Percentiles rank a stretch among this genome's conserved stretches.
phyloP scores from a whole-genome alignment of 2,329 filamentous ascomycete species.

The Pleurostoma richardsiae region DNA sequence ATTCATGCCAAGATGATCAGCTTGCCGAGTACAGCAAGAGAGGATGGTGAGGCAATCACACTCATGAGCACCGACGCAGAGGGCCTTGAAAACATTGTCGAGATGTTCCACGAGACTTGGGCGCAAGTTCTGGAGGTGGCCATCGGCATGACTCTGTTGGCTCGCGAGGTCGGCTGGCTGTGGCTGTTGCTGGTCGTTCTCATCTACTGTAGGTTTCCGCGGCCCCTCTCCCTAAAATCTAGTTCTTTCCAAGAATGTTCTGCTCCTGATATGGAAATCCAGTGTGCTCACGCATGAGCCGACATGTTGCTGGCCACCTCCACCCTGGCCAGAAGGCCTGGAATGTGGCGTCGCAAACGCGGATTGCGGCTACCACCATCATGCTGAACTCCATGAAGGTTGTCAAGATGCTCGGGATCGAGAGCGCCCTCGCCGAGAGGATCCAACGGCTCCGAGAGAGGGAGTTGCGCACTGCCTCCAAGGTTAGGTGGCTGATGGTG shows the following conservation, averaged over 20 bases:
- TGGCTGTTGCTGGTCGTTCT: conserved; percentile 41
- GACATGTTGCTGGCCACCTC: conserved; percentile 30
- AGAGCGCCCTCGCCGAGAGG: too few relatives aligned
- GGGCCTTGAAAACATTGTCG: conserved; percentile 27
- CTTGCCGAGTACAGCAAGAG: conserved; percentile 1
- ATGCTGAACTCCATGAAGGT: conserved; percentile 29
- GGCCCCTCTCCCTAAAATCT: too few relatives aligned
- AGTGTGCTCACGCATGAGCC: conserved; percentile 36
- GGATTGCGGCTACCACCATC: conserved; percentile 26
- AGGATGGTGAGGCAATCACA: conserved; percentile 26
- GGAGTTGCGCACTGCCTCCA: conserved; percentile 24
- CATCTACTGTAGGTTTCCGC: conserved; percentile 19
- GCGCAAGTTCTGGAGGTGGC: conserved; percentile 46
- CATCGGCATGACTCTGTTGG: conserved; percentile 50
- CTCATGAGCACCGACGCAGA: conserved; percentile 44
- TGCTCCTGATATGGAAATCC: neutral
- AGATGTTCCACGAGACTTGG: conserved; percentile 55
- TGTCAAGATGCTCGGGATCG: conserved; percentile 32
- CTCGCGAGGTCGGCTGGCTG: conserved; percentile 38
- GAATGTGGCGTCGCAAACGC: conserved; percentile 32
- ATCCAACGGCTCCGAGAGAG: conserved; percentile 19
- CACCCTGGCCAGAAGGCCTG: conserved; percentile 28
- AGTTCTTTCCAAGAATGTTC: neutral
- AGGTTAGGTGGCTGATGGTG: conserved; percentile 31
- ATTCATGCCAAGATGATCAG: conserved; percentile 6